phyloP scores from a whole-genome alignment of 2,329 filamentous ascomycete species.

The Diaporthe aspalathi region DNA sequence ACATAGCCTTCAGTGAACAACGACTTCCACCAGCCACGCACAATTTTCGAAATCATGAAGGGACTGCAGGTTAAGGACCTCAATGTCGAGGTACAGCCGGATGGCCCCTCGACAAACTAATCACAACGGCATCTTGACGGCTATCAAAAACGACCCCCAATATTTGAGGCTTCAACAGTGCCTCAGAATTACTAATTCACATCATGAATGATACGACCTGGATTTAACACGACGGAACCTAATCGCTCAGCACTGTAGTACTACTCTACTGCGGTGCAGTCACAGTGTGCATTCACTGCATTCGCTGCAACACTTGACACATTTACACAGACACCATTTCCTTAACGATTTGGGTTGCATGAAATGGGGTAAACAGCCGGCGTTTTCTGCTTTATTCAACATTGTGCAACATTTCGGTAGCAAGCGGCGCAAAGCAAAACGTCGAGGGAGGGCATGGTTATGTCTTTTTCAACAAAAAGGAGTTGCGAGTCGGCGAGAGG shows the following conservation, averaged over 20 bases:
- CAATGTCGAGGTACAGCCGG: conserved; percentile 55
- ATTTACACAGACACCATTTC: conserved; percentile 35
- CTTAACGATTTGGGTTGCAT: conserved; percentile 48
- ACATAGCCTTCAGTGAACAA: conserved; percentile 80
- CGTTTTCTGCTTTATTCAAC: conserved; percentile 40
- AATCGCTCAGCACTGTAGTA: conserved; percentile 32
- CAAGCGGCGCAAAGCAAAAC: conserved; percentile 22
- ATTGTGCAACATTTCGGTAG: conserved; percentile 37
- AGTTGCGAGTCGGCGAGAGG: conserved; percentile 11
- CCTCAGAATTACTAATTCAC: conserved; percentile 37
- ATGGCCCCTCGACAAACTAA: conserved; percentile 37
- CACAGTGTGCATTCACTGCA: conserved; percentile 35
- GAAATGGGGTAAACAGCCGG: conserved; percentile 47
- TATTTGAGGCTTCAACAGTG: conserved; percentile 35
- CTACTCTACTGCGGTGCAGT: conserved; percentile 15
- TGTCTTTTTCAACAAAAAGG: conserved; percentile 48
- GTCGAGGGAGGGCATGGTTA: conserved; percentile 1
- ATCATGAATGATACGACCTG: conserved; percentile 43
- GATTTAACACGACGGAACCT: conserved; percentile 40
- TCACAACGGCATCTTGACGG: neutral
- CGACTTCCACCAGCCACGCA: conserved; percentile 87
- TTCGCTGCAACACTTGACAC: conserved; percentile 12
- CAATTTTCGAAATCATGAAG: conserved; percentile 88
- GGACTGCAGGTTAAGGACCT: conserved; percentile 77
- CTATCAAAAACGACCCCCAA: neutral